Percentiles rank a stretch among this genome's conserved stretches.
Evolutionary conservation across 2,329 filamentous ascomycete species (phyloP).

Genomic region (Metarhizium brunneum): DNA sequence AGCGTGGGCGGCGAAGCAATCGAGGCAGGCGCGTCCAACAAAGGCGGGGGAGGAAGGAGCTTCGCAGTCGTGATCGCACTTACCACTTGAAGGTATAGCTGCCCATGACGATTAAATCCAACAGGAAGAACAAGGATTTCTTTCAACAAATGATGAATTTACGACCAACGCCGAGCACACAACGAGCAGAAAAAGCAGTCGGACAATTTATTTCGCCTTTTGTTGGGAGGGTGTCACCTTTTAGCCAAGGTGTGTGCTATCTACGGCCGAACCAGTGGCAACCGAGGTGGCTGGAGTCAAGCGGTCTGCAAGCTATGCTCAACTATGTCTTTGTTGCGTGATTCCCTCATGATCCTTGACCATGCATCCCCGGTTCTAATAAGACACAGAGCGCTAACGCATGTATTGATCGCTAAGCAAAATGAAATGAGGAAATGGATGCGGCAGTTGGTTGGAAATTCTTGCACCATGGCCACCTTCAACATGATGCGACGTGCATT

Average conservation of each 20-base stretch:
- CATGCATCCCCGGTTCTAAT: background rate
- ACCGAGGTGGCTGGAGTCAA: background rate
- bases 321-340: background rate
- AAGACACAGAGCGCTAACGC: background rate
- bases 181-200: background rate
- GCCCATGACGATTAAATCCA: conserved; percentile 38
- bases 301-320: background rate
- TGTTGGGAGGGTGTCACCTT: conserved; percentile 1
- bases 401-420: background rate
- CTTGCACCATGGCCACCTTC: background rate
- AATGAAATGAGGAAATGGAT: background rate
- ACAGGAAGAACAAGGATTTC: background rate
- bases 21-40: background rate
- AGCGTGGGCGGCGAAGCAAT: background rate
- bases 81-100: conserved; percentile 65
- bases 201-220: background rate
- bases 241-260: background rate
- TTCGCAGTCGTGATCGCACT: conserved; percentile 19
- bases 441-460: background rate
- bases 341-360: background rate
- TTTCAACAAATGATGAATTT: background rate
- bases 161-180: background rate
- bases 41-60: background rate
- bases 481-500: background rate
- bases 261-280: background rate